Base-by-base conservation (phyloP, 78 protist genomes). In the Isochrysis galbana region DNA sequence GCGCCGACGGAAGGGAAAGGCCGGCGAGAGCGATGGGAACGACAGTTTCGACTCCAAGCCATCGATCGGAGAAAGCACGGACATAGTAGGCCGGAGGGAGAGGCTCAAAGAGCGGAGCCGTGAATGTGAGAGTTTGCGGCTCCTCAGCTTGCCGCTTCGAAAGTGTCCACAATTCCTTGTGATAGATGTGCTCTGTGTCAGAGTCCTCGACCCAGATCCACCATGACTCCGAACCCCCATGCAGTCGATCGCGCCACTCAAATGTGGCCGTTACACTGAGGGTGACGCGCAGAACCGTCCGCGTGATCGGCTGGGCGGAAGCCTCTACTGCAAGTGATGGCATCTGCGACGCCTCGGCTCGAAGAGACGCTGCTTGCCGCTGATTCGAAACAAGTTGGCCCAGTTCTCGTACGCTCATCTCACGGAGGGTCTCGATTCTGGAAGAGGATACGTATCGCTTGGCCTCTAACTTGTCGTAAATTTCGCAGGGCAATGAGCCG, bases 251-350 rank as follows among this genome's bases (percentile, higher is more conserved):
- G 48, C 7, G 1, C 94, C 94, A 92, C 45, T 54, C 83, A 47
- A 93, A 89, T 26, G 88, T 87, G 38, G 98, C 96, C 25, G 32
- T 44, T 48, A 97, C 39, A 3, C 48, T 42, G 42, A 97, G 80
- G 38, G 80, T 61, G 54, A 98, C 97, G 29, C 97, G 93, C 47
- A 99, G 94, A 34, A 98, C 94, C 21, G 97, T 93, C 5, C 97
- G 95, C 5, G 99, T 98, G 93, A 98, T 95, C 19, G 99, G 99
- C 93, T 98, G 98, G 44, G 80, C 72, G 5, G 4, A 2, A 82
- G 38, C 88, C 21, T 72, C 87, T 45, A 97, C 41, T 36, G 83
- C 94, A 21, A 98, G 86, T 69, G 32, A 21, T 11, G 99, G 99
- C 91, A 98, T 94, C 93, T 61, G 69, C 10, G 39, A 54, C 11